Conservation (phyloP, 768 basidiomycete genomes). For the Leccinum arenicola region DNA sequence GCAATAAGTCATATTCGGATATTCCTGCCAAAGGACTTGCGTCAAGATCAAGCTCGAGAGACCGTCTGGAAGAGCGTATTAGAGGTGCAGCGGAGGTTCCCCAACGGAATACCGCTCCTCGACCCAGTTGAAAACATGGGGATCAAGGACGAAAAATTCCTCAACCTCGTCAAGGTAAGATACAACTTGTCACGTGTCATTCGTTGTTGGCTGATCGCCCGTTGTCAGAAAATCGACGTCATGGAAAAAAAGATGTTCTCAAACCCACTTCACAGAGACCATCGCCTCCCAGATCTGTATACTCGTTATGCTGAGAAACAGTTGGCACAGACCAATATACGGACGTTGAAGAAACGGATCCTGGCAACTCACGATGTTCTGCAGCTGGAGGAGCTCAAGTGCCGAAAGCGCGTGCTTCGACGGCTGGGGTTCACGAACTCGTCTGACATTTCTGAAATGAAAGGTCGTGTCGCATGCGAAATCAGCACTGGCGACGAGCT, state of each 20-base stretch:
- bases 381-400: conserved; percentile 95
- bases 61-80: conserved; percentile 87
- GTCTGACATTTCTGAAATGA: conserved; percentile 95
- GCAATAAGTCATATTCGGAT: conserved; percentile 85
- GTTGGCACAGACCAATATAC: conserved; percentile 63
- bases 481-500: conserved; percentile 97
- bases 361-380: conserved; percentile 88
- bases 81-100: conserved; percentile 90
- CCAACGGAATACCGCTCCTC: conserved; percentile 79
- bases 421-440: conserved; percentile 86
- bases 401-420: conserved; percentile 89
- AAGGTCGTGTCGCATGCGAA: conserved; percentile 97
- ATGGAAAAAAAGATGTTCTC: conserved; percentile 85
- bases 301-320: conserved; percentile 77
- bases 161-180: conserved; percentile 74
- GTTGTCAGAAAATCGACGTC: conserved; percentile 77
- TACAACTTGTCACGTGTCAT: not conserved
- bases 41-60: conserved; percentile 70
- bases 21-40: conserved; percentile 86
- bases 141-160: conserved; percentile 93
- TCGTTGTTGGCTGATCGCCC: not conserved
- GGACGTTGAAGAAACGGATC: conserved; percentile 80
- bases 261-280: conserved; percentile 76
- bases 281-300: conserved; percentile 78
- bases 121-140: conserved; percentile 95